A percentile compares a stretch with the other conserved stretches of the same genome.
phyloP scores from a whole-genome alignment of 306 rosid genomes.

The Prunus fruticosa region DNA sequence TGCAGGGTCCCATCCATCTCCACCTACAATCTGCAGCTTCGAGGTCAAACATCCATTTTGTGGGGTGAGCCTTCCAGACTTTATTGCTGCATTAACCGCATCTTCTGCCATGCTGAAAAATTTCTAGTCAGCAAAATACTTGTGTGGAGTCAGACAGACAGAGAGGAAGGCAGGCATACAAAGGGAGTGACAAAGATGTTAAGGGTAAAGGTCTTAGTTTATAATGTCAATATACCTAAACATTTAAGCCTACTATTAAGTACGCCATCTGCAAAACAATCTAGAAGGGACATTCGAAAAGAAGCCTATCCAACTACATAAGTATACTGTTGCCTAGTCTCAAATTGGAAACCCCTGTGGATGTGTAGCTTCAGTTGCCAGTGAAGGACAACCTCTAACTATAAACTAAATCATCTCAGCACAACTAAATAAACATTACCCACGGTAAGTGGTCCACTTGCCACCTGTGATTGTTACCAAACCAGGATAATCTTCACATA shows the following conservation, averaged over 20 bases:
- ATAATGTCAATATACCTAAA: not conserved
- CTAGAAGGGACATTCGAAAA: not conserved
- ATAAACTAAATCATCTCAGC: constrained; percentile 19
- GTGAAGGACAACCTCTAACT: constrained; percentile 25
- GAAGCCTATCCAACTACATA: not conserved
- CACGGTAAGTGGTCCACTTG: constrained; percentile 99
- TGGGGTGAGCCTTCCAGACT: constrained; percentile 86
- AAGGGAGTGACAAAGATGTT: not conserved
- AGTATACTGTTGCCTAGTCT: not conserved
- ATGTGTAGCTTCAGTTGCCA: not conserved
- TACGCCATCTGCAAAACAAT: not conserved
- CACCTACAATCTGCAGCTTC: constrained; percentile 68
- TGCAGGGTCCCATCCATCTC: constrained; percentile 92
- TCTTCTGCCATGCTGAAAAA: constrained; percentile 99
- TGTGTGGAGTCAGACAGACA: constrained; percentile 7
- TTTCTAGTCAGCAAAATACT: constrained; percentile 29
- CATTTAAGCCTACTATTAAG: not conserved
- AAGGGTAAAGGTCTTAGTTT: not conserved
- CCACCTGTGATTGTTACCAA: constrained; percentile 98
- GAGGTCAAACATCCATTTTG: constrained; percentile 58
- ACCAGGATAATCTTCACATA: constrained; percentile 96
- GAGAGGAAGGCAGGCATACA: not conserved
- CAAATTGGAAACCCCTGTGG: not conserved
- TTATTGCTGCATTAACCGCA: constrained; percentile 87
- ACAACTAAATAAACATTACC: constrained; percentile 48